Conservation (phyloP, 495 filamentous ascomycete species). For the Tuber brumale region DNA sequence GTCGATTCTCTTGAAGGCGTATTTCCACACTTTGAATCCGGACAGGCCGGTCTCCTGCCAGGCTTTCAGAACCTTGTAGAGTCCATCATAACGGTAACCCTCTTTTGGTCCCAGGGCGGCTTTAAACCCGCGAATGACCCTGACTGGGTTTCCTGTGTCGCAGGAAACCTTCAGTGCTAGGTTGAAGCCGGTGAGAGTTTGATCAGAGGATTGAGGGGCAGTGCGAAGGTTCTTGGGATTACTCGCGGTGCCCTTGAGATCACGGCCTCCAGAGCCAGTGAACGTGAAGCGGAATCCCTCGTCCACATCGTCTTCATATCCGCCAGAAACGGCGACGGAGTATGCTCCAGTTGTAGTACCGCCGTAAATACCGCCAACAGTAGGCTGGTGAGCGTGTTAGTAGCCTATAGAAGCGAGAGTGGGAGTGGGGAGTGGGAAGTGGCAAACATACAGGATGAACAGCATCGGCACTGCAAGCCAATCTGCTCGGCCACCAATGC, state of each 20-base stretch:
- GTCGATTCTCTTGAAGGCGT: slow-evolving; percentile 41
- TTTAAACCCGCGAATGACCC: slow-evolving; percentile 42
- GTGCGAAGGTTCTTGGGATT: slow-evolving; percentile 42
- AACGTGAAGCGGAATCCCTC: slow-evolving; percentile 42
- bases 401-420: neutral
- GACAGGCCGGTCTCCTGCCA: slow-evolving; percentile 39
- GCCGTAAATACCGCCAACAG: slow-evolving; percentile 39
- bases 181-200: slow-evolving; percentile 33
- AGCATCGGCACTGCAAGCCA: slow-evolving; percentile 27
- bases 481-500: slow-evolving; percentile 34
- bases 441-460: slow-evolving; percentile 23
- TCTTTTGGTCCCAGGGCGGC: slow-evolving; percentile 33
- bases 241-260: slow-evolving; percentile 30
- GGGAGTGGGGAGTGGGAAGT: neutral
- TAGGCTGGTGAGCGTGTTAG: slow-evolving; percentile 12
- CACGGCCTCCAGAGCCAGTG: slow-evolving; percentile 41
- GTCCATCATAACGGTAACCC: slow-evolving; percentile 42
- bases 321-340: slow-evolving; percentile 41
- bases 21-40: slow-evolving; percentile 40
- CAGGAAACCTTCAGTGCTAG: slow-evolving; percentile 29
- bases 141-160: slow-evolving; percentile 36
- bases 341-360: slow-evolving; percentile 23
- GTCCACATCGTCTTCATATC: slow-evolving; percentile 42
- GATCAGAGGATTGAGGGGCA: slow-evolving; percentile 36
- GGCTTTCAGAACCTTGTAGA: slow-evolving; percentile 38